These are phyloP conservation scores for Rehmannia glutinosa DNA, from an alignment of 257 asterid genomes.

Conservation along the genomic window DNA sequence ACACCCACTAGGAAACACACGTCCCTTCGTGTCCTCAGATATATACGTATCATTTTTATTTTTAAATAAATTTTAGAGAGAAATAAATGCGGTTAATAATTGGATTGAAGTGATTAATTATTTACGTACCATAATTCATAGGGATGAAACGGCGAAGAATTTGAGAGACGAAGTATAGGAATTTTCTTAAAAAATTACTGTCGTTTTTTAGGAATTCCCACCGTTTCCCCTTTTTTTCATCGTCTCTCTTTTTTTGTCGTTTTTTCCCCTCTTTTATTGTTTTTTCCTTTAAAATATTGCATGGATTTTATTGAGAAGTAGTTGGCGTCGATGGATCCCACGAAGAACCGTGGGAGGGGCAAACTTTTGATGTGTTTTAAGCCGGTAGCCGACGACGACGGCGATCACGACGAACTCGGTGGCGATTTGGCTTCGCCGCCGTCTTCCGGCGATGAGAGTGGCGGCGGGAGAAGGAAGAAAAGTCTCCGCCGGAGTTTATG, in stretches of 20 bases:
- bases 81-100: no score
- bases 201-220: background rate
- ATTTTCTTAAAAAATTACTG: no score
- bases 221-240: background rate
- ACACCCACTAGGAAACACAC: no score
- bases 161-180: no score
- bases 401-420: background rate
- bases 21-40: slow-evolving; percentile 35
- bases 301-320: slow-evolving; percentile 15
- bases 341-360: slow-evolving; percentile 31
- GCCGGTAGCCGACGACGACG: background rate
- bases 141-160: no score
- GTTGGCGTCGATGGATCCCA: slow-evolving; percentile 17
- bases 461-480: slow-evolving; percentile 12
- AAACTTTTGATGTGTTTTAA: slow-evolving; percentile 31
- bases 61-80: no score
- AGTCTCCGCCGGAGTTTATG: slow-evolving; percentile 25
- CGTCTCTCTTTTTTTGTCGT: background rate
- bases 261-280: background rate
- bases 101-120: no score
- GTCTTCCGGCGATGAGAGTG: slow-evolving; percentile 1
- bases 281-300: background rate
- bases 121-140: no score
- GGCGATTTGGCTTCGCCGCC: background rate
- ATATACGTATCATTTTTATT: no score